Evolutionary conservation across 2,329 filamentous ascomycete genomes (phyloP), one percentile per base, ranked within the genome.

Genomic region (Penicillium verrucosum): DNA sequence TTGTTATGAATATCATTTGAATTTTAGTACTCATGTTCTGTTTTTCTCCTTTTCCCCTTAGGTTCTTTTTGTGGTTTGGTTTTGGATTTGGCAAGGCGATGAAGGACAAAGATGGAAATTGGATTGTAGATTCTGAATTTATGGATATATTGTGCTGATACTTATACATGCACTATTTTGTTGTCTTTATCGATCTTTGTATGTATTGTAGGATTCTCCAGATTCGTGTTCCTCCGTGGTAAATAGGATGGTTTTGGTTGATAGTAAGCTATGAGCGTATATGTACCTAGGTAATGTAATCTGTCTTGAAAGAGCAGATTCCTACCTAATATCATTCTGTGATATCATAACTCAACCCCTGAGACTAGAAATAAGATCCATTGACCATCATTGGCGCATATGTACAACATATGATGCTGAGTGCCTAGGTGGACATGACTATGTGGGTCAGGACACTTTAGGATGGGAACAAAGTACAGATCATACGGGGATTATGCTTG

Each of bases 81-180:
- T 42, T 30, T 16, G 46, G 38, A 23, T 47, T 3, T 47, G n/a
- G 32, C 30, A 46, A 21, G 37, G n/a, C 23, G 30, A 23, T 23
- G 47, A 18, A 50, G n/a, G 47, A 25, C n/a, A 51, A 11, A 38
- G 23, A 34, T 29, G 30, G 40, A 43, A 41, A 40, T 52, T 51
- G 48, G 54, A 52, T 56, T 55, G 54, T 56, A 56, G 48, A 52
- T 56, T 46, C 21, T 41, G 18, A 21, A 32, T 11, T 3, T 25
- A 46, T 60, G 58, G 42, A 59, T 55, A 57, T 59, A 54, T 59
- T 57, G 49, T 49, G 55, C 54, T 59, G 41, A 34, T 44, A 34
- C 2, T 34, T 6, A 27, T 43, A 23, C 5, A 9, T 12, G 12
- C 14, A 11, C 16, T 40, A 32, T 32, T 21, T 25, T 43, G 5